Percentiles rank a stretch among this genome's conserved stretches.
Evolutionary conservation across 768 basidiomycete genomes (phyloP).

Genomic region (Ramaria rubella): DNA sequence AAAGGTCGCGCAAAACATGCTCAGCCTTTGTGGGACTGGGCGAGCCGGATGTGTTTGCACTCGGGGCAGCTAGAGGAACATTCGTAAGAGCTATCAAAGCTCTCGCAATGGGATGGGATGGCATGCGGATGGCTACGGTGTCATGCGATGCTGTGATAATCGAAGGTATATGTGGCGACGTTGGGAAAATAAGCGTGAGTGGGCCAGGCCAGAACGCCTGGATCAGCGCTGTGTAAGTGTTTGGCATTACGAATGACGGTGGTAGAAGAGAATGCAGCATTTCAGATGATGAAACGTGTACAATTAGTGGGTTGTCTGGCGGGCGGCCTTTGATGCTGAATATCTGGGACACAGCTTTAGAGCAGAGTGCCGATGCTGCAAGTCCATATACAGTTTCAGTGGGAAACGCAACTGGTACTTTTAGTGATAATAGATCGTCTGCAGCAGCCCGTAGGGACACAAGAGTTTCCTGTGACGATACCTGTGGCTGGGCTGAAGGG

Average conservation of each 20-base stretch:
- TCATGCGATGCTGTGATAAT: slow-evolving; percentile 74
- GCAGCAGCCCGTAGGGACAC: slow-evolving; percentile 51
- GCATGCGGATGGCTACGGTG: slow-evolving; percentile 89
- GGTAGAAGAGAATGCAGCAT: slow-evolving; percentile 83
- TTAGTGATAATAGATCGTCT: slow-evolving; percentile 9
- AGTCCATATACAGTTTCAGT: slow-evolving; percentile 99
- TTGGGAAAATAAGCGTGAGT: slow-evolving; percentile 85
- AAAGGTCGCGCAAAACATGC: slow-evolving; percentile 76
- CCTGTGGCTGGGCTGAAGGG: slow-evolving; percentile 37
- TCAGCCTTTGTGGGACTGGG: slow-evolving; percentile 88
- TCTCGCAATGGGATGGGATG: slow-evolving; percentile 86
- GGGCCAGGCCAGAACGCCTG: slow-evolving; percentile 92
- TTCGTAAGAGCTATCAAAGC: slow-evolving; percentile 74
- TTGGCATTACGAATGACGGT: slow-evolving; percentile 49
- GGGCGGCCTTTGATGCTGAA: slow-evolving; percentile 90
- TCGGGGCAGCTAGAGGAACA: slow-evolving; percentile 85
- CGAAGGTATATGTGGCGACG: slow-evolving; percentile 48
- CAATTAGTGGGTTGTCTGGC: slow-evolving; percentile 93
- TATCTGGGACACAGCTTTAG: slow-evolving; percentile 61
- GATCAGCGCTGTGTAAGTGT: slow-evolving; percentile 68
- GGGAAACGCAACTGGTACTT: slow-evolving; percentile 75
- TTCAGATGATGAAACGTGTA: slow-evolving; percentile 78
- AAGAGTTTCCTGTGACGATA: slow-evolving; percentile 46
- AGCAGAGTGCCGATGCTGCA: slow-evolving; percentile 74
- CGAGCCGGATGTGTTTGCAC: slow-evolving; percentile 90